A percentile compares a stretch with the other conserved stretches of the same genome.
Conservation (phyloP, 805 yeast species). For the Schizosaccharomyces lindneri region DNA sequence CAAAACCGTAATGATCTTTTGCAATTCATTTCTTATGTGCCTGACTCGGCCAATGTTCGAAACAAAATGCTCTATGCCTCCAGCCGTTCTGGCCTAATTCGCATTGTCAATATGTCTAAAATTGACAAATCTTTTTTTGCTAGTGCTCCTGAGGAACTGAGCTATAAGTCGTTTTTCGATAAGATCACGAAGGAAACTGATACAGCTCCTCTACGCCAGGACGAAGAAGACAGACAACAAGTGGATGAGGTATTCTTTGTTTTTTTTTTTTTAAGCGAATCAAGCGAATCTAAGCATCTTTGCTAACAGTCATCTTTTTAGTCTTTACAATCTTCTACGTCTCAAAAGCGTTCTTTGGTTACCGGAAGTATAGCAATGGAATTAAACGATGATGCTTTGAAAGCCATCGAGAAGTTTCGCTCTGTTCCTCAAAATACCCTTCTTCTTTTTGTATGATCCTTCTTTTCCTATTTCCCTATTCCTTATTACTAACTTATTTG, state of each 20-base stretch:
- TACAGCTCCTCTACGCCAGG: not conserved
- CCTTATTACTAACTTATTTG: not conserved
- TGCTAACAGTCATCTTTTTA: not conserved
- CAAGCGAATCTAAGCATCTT: no score
- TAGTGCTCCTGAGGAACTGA: constrained; percentile 32
- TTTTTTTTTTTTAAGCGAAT: no score
- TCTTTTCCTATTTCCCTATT: not conserved
- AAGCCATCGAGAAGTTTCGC: not conserved
- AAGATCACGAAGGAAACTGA: not conserved
- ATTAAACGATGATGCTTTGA: not conserved
- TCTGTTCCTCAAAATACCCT: not conserved
- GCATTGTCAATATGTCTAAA: constrained; percentile 10
- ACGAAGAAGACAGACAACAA: not conserved
- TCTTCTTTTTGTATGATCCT: not conserved
- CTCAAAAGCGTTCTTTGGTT: not conserved
- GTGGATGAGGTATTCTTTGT: not conserved
- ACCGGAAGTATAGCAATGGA: not conserved
- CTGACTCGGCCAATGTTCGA: constrained; percentile 61
- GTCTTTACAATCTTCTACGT: not conserved
- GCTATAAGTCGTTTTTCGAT: constrained; percentile 7
- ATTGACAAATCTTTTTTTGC: constrained; percentile 28
- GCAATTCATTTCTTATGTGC: constrained; percentile 59
- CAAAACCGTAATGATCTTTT: constrained; percentile 11
- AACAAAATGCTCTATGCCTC: constrained; percentile 87
- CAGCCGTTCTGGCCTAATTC: constrained; percentile 45